Base-by-base conservation (phyloP, 179 eudicot genomes). In the Sideroxylon spinosum region DNA sequence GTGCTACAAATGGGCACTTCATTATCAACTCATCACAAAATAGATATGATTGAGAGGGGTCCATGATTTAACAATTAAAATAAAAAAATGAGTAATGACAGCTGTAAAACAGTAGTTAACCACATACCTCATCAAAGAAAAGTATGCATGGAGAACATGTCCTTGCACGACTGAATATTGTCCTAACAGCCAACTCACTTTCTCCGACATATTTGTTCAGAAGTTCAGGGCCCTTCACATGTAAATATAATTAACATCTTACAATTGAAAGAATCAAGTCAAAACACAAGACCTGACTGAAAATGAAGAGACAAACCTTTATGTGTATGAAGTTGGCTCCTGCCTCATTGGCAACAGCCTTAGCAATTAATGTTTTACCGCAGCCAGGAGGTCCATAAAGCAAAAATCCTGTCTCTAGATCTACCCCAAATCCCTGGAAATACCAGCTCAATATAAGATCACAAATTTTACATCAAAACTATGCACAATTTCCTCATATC, bases 381-480 rank as follows among this genome's bases (percentile, higher is more conserved):
- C 98, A 94, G 75, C 98, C 98, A 59, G 98, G 98, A 67, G 98
- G 98, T 32, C 98, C 98, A 80, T 89, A 93, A 64, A 94, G 93
- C 90, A 94, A 86, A 87, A 94, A 85, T 23, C 98, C 98, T 7
- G 91, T 87, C 81, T 90, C 92, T 71, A 86, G 69, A 81, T 90
- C 87, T 61, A 91, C 80, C 75, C 95, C 93, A 59, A 84, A 78
- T 48, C 86, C 84, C 97, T 86, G 81, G 76, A 44, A 82, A 76
- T 25, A 79, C 37, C 12, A 57, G 14, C 49, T 8, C 14, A 19
- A 68, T 73, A 26, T 75, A 10, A 64, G 46, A n/a, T 25, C 28
- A 57, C 32, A 26, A 26, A 48, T 59, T 68, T 66, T 28, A 53
- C 12, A 29, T 55, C 8, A 52, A 19, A 65, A 73, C 55, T 10